Evolutionary conservation across 345 rosid genomes (phyloP).

Genomic region (Populus euphratica): DNA sequence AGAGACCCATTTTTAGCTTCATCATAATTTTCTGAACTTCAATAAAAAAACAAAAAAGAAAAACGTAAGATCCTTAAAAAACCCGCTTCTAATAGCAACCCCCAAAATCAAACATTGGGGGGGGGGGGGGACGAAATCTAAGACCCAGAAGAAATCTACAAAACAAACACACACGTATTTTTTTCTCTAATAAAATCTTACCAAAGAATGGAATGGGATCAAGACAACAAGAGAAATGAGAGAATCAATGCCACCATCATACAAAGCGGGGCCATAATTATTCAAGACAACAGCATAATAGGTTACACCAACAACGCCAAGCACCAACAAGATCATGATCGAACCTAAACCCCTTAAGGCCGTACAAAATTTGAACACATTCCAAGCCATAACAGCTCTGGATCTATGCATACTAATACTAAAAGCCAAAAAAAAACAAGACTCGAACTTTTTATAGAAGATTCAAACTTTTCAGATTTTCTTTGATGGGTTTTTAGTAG

Average conservation of each 20-base stretch:
- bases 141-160: not conserved
- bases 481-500: not conserved
- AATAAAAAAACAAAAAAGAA: not conserved
- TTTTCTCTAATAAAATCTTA: conserved; percentile 25
- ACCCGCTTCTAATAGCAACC: not conserved
- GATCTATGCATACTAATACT: conserved; percentile 78
- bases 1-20: not conserved
- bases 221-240: conserved; percentile 49
- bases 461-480: not conserved
- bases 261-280: conserved; percentile 76
- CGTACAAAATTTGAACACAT: conserved; percentile 94
- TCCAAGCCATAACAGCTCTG: conserved; percentile 97
- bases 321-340: conserved; percentile 91
- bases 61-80: not conserved
- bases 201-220: conserved; percentile 78
- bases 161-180: not conserved
- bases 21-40: not conserved
- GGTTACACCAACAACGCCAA: conserved; percentile 88
- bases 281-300: conserved; percentile 89
- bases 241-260: conserved; percentile 61
- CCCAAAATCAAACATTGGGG: not conserved
- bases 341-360: conserved; percentile 93
- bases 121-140: not conserved
- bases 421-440: not conserved
- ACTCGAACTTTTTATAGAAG: not conserved